These are phyloP conservation scores for Geranium rotundifolium DNA, from an alignment of 345 rosid genomes.

Conservation along the genomic window DNA sequence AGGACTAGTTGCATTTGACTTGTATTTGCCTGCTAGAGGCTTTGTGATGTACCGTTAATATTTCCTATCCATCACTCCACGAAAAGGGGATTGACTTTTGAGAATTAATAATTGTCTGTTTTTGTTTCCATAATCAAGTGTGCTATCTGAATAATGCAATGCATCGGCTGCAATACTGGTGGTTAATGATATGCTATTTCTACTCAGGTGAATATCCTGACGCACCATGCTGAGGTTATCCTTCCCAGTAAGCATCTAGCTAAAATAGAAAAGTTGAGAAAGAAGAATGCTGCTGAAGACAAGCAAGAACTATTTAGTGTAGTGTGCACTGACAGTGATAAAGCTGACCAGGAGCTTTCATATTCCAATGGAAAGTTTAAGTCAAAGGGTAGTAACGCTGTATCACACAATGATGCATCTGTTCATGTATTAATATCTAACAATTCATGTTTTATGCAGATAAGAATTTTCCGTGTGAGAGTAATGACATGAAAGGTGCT, in stretches of 20 bases:
- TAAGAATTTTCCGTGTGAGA: neutral
- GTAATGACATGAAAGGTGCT: neutral
- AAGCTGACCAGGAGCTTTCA: neutral
- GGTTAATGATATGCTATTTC: neutral
- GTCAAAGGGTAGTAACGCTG: neutral
- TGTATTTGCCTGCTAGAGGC: neutral
- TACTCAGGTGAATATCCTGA: conserved; percentile 64
- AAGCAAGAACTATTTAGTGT: conserved; percentile 23
- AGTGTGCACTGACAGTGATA: neutral
- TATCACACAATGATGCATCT: neutral
- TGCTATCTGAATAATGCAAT: neutral
- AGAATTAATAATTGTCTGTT: neutral
- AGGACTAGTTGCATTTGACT: too few species aligned
- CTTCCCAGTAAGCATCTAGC: conserved; percentile 36
- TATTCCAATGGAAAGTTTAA: conserved; percentile 3
- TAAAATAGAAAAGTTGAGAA: conserved; percentile 39
- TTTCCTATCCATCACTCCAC: neutral
- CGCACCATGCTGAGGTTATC: conserved; percentile 47
- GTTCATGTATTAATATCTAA: neutral
- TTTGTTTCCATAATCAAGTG: neutral
- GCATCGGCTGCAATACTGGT: neutral
- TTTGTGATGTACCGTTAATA: neutral
- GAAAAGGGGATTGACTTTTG: neutral
- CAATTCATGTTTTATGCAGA: neutral
- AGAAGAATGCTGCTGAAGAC: conserved; percentile 46